Base-by-base conservation (phyloP, 495 filamentous ascomycete species). In the Lentithecium fluviatile region DNA sequence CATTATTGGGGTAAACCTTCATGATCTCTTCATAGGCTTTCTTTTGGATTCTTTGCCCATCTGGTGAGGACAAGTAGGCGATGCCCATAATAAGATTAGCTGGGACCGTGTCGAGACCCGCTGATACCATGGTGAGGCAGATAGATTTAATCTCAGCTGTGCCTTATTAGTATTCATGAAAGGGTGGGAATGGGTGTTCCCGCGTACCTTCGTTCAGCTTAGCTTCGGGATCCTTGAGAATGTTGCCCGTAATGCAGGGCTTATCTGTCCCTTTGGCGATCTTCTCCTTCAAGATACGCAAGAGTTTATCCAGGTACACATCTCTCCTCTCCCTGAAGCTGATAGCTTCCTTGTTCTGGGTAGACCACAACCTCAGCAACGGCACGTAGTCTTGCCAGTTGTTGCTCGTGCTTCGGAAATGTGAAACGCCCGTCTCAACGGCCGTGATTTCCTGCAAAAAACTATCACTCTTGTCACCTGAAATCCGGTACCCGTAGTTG, bases 41-140 rank as follows among this genome's bases (percentile, higher is more conserved):
- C 49, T 79, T 71, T 70, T 88, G 87, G 65, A 88, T 86, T 4
- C 78, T 70, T 59, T 85, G 83, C 19, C 85, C 85, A 20, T 83
- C 75, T 6, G 76, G 71, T 0, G 80, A 81, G 23, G 84, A 82
- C n/a, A 88, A 78, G 66, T 86, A 86, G n/a, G 83, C 85, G 56
- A 88, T 81, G 25, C 81, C 83, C 85, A 87, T 87, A 67, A 87
- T 86, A 56, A 85, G 71, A 65, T 85, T 88, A 8, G 83, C 85
- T 13, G 81, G 87, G 20, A 85, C 82, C 10, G 84, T 88, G 70
- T 85, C 86, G n/a, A 87, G 77, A 48, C 82, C 85, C 6, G 85
- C 87, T 13, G 83, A 85, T 4, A 89, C 86, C 86, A 90, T 90
- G 25, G 85, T 88, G 50, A 90, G 71, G 70, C 87, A 87, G 58